Conservation (phyloP, 495 filamentous ascomycete genomes). For the Pyrenula massariospora region DNA sequence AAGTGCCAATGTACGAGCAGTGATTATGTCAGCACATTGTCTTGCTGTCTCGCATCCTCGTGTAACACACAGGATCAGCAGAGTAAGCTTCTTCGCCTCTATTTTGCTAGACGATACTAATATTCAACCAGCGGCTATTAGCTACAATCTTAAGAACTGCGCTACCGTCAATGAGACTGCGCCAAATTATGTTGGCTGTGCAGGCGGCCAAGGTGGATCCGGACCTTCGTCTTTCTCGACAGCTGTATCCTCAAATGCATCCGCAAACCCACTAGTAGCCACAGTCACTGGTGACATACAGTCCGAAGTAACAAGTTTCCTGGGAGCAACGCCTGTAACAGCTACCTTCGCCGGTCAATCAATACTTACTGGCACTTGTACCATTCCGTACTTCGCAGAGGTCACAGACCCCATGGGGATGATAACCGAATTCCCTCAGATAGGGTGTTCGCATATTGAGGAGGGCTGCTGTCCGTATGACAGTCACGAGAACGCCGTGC, state of each 20-base stretch:
- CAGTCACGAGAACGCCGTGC: conserved; percentile 3
- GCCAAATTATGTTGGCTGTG: conserved; percentile 11
- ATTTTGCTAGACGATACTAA: conserved; percentile 1
- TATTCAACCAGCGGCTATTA: conserved; percentile 6
- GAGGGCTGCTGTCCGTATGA: conserved; percentile 15
- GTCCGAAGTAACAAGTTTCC: conserved; percentile 1
- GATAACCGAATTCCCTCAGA: conserved; percentile 13
- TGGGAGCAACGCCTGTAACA: conserved; percentile 5
- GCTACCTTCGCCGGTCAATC: conserved; percentile 9
- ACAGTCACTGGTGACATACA: not conserved
- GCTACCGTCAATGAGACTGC: conserved; percentile 10
- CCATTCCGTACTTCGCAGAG: conserved; percentile 7
- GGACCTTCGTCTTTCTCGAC: not conserved
- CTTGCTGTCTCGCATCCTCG: conserved; percentile 11
- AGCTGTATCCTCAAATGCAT: not conserved
- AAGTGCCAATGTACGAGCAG: conserved; percentile 11
- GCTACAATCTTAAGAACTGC: conserved; percentile 9
- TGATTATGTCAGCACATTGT: conserved; percentile 7
- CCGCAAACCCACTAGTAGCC: not conserved
- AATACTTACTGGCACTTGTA: conserved; percentile 13
- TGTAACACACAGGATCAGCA: conserved; percentile 10
- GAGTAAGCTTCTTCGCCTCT: conserved; percentile 3
- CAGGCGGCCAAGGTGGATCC: not conserved
- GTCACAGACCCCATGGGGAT: conserved; percentile 5
- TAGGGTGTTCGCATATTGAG: conserved; percentile 10